These are phyloP conservation scores for Samsoniella hepiali DNA, from an alignment of 2,329 filamentous ascomycete genomes.

Conservation along the genomic window DNA sequence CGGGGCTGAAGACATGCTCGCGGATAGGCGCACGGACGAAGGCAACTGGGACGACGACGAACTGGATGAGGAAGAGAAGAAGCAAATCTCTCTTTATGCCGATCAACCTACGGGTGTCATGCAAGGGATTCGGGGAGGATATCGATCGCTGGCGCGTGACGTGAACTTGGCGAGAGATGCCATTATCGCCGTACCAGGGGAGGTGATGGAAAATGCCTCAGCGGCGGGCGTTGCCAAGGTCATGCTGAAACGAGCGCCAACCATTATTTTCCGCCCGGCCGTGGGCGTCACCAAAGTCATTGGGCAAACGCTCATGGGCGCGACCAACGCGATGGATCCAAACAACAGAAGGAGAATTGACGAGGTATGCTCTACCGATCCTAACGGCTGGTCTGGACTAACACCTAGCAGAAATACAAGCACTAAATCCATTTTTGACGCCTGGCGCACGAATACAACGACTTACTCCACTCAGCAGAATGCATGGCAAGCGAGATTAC, in stretches of 20 bases:
- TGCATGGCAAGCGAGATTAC: conserved; percentile 5
- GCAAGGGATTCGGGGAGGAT: conserved; percentile 80
- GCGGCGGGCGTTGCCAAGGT: conserved; percentile 77
- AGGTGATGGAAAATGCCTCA: conserved; percentile 81
- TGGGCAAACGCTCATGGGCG: conserved; percentile 84
- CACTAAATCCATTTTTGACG: not conserved
- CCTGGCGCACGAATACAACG: not conserved
- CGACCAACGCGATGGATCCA: conserved; percentile 86
- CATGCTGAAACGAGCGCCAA: conserved; percentile 80
- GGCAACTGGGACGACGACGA: conserved; percentile 58
- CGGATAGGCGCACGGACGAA: conserved; percentile 38
- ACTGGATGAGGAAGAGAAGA: conserved; percentile 65
- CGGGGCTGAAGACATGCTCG: conserved; percentile 78
- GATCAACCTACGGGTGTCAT: conserved; percentile 89
- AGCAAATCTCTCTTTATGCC: conserved; percentile 85
- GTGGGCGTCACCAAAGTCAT: conserved; percentile 88
- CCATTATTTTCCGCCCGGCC: conserved; percentile 84
- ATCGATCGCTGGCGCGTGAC: conserved; percentile 78
- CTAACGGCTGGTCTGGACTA: not conserved
- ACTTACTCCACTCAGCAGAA: not conserved
- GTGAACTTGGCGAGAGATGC: conserved; percentile 84
- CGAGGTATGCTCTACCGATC: conserved; percentile 62
- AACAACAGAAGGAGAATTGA: conserved; percentile 76
- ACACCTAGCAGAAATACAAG: conserved; percentile 19
- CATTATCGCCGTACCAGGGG: conserved; percentile 89